Evolutionary conservation across 2,329 filamentous ascomycete genomes (phyloP), one percentile per base, ranked within the genome.

Genomic region (Calonectria crousiana): DNA sequence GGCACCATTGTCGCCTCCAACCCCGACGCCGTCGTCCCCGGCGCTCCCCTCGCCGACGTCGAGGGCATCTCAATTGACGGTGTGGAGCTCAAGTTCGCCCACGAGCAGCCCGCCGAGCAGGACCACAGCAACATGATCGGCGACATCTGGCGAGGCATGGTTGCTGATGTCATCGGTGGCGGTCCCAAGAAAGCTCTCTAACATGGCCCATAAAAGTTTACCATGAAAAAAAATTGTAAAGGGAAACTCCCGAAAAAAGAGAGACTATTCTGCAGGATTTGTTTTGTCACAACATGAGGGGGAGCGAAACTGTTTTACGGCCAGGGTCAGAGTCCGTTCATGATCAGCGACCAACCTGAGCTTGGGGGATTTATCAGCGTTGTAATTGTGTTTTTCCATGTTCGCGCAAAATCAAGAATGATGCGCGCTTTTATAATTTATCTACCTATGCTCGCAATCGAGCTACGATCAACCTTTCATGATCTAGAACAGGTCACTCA

Each of bases 11-110:
- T 93, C 34, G 91, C 91, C 14, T 86, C 88, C 9, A 84, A 92
- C 83, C 90, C 91, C 0, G 89, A 89, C 26, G 83, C 84, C 53
- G 89, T 91, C 34, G 81, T 88, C 4, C 85, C 89, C 4, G 86
- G 87, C 2, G 85, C 87, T 6, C 87, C 90, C 6, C 83, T 93
- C 72, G 89, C 89, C 11, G 89, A 90, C 80, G 86, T 92, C n/a
- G 89, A 92, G 79, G 87, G 87, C n/a, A 88, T 91, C 78, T 87
- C 88, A 60, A 79, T 91, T 10, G 90, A 92, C 80, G 87, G 90
- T 60, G 85, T 90, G 8, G 88, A 90, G 82, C 84, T 92, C 67
- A 89, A 89, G 80, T 89, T 90, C 78, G 84, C 85, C 13, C 88
- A 90, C 75, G 83, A 86, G 41, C 80, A 74, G 70, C 70, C 77